These are phyloP conservation scores for Hirsutella rhossiliensis DNA, from an alignment of 2,329 filamentous ascomycete genomes.

Conservation along the genomic window DNA sequence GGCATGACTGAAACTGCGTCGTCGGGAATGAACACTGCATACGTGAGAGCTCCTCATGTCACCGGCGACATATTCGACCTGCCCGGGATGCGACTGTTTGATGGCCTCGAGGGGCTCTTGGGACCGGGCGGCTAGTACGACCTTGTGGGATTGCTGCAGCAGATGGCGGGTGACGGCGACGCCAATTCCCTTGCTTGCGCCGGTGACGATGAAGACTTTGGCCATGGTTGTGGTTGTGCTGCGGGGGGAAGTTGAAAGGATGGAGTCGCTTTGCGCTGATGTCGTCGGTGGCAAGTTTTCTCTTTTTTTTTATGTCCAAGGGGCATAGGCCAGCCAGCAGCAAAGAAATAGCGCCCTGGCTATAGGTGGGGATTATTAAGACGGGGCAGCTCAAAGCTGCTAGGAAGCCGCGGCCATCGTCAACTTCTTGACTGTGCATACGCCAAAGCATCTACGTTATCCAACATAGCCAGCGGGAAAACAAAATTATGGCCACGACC, in stretches of 20 bases:
- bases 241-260: background rate
- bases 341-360: too few species aligned
- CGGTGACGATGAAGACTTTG: slow-evolving; percentile 53
- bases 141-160: slow-evolving; percentile 40
- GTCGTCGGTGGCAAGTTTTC: background rate
- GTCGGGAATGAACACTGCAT: slow-evolving; percentile 4
- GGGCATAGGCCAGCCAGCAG: too few species aligned
- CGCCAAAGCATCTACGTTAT: background rate
- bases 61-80: slow-evolving; percentile 43
- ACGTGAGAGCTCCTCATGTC: slow-evolving; percentile 44
- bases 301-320: too few species aligned
- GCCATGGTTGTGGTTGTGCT: background rate
- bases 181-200: slow-evolving; percentile 52
- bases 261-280: background rate
- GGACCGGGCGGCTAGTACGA: slow-evolving; percentile 46
- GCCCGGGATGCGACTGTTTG: slow-evolving; percentile 36
- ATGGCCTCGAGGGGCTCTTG: slow-evolving; percentile 34
- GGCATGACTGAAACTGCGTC: too few species aligned
- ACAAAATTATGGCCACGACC: slow-evolving; percentile 31
- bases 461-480: background rate
- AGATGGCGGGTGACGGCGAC: slow-evolving; percentile 41
- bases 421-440: too few species aligned
- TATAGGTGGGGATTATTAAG: too few species aligned
- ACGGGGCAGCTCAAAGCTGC: too few species aligned
- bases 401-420: too few species aligned